Evolutionary conservation across 495 filamentous ascomycete species (phyloP).

Genomic region (Tuber magnatum): DNA sequence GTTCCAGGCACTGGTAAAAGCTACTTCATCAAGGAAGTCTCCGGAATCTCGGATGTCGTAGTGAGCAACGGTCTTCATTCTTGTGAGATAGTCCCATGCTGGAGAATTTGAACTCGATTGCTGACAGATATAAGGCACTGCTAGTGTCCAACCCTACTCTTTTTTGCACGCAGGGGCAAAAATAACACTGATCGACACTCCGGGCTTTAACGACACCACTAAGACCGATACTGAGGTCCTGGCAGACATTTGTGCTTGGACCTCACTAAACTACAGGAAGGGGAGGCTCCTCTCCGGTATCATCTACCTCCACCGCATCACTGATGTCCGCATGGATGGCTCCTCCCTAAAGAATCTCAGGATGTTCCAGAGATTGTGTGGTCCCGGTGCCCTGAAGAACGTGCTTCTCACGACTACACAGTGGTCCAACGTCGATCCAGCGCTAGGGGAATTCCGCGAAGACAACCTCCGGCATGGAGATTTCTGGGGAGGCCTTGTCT

Average conservation of each 20-base stretch:
- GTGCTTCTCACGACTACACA: conserved; percentile 47
- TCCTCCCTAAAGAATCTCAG: conserved; percentile 43
- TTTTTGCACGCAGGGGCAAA: conserved; percentile 20
- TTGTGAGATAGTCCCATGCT: conserved; percentile 10
- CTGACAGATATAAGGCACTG: conserved; percentile 25
- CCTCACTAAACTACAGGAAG: conserved; percentile 35
- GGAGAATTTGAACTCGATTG: not conserved
- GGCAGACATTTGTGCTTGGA: conserved; percentile 40
- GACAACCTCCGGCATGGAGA: not conserved
- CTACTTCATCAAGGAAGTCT: conserved; percentile 42
- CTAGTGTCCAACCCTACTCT: conserved; percentile 13
- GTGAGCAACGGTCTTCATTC: conserved; percentile 31
- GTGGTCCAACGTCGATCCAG: conserved; percentile 41
- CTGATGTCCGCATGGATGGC: conserved; percentile 42
- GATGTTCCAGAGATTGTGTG: conserved; percentile 48
- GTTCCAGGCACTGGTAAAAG: too few species aligned
- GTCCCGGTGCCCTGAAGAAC: conserved; percentile 38
- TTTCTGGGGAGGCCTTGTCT: conserved; percentile 45
- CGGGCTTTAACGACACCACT: conserved; percentile 49
- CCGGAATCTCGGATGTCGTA: conserved; percentile 21
- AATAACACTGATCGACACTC: conserved; percentile 48
- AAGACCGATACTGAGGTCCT: conserved; percentile 45
- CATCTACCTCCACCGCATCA: conserved; percentile 48
- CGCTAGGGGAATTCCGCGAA: conserved; percentile 24
- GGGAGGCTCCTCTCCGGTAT: conserved; percentile 40